Percentiles rank a stretch among this genome's conserved stretches.
Evolutionary conservation across 129 eudicot genomes (phyloP).

Genomic region (Lactuca saligna): DNA sequence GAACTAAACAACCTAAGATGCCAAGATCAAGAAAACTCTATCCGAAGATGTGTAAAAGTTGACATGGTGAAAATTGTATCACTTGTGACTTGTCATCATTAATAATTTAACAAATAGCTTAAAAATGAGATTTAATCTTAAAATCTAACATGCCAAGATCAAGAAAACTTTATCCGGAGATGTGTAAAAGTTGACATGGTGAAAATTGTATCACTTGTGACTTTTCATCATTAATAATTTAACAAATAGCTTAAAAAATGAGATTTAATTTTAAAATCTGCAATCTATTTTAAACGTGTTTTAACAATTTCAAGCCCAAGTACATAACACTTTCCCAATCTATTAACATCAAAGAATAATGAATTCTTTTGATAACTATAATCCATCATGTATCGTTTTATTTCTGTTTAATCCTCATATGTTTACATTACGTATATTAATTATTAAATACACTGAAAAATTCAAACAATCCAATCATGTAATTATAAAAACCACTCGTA

Average conservation of each 20-base stretch:
- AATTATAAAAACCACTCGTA: slow-evolving; percentile 26
- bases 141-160: too few relatives aligned
- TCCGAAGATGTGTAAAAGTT: not conserved
- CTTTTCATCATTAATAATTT: too few relatives aligned
- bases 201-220: not conserved
- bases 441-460: slow-evolving; percentile 21
- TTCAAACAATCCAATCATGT: slow-evolving; percentile 32
- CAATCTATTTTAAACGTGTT: not conserved
- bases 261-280: not conserved
- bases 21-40: not conserved
- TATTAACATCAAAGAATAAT: not conserved
- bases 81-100: not conserved
- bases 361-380: not conserved
- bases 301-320: not conserved
- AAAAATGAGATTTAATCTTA: not conserved
- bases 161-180: not conserved
- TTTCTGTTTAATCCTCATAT: slow-evolving; percentile 9
- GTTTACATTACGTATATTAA: slow-evolving; percentile 19
- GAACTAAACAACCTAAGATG: not conserved
- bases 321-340: not conserved
- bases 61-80: not conserved
- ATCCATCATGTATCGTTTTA: slow-evolving; percentile 17
- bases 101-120: not conserved
- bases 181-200: not conserved
- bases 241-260: not conserved